These are phyloP conservation scores for Epithemia pelagica DNA, from an alignment of 108 stramenopile genomes.

Conservation along the genomic window DNA sequence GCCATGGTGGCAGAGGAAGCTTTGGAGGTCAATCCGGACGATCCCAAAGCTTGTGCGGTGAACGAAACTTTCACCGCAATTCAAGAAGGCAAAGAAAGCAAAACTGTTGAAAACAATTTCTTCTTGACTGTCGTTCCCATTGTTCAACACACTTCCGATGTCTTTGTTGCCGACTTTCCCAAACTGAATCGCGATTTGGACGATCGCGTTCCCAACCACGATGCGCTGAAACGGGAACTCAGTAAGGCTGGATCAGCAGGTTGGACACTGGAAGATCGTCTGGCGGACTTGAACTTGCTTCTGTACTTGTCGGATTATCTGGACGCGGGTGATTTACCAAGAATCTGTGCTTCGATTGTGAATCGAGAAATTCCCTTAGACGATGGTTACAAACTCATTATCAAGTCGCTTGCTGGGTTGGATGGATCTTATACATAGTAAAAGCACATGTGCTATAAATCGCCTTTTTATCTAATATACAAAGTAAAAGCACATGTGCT, in stretches of 20 bases:
- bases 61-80: constrained; percentile 96
- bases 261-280: constrained; percentile 85
- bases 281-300: constrained; percentile 91
- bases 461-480: too few species aligned
- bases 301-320: constrained; percentile 82
- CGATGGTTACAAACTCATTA: constrained; percentile 90
- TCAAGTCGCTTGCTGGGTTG: constrained; percentile 81
- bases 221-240: constrained; percentile 85
- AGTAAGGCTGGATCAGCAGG: constrained; percentile 78
- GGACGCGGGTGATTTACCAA: constrained; percentile 73
- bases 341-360: constrained; percentile 73
- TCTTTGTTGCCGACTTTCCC: constrained; percentile 83
- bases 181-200: constrained; percentile 74
- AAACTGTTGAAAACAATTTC: constrained; percentile 93
- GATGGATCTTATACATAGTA: constrained; percentile 11
- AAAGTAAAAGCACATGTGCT: too few species aligned
- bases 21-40: constrained; percentile 54
- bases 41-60: constrained; percentile 83
- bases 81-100: constrained; percentile 89
- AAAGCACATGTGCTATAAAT: too few species aligned
- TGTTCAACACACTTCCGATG: constrained; percentile 80
- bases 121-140: constrained; percentile 93
- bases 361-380: constrained; percentile 74
- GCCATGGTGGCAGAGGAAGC: constrained; percentile 98
- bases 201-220: constrained; percentile 58